Evolutionary conservation across 2,329 filamentous ascomycete species (phyloP), one percentile per base, ranked within the genome.

Genomic region (Trichoderma brevicompactum): DNA sequence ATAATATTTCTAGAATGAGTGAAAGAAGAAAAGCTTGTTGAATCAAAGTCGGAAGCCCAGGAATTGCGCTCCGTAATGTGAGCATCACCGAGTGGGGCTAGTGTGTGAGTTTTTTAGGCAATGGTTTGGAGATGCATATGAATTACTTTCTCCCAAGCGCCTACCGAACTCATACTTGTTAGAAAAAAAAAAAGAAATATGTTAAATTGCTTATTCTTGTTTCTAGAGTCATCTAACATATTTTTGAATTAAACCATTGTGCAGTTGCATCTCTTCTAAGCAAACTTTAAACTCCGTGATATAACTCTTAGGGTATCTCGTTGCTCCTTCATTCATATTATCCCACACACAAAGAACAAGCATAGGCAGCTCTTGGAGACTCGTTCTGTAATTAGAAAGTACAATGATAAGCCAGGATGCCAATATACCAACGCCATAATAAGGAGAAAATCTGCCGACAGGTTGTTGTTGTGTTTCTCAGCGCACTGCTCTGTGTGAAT

Each of bases 241-340:
- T 7, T 17, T 17, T 52, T 36, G 7, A 13, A n/a, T 19, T 28
- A n/a, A 54, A 38, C 17, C 13, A 1, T 28, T 43, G 2, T 6
- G 40, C 38, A 23, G 6, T 23, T 13, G 38, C 40, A 17, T 34
- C 28, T 54, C 6, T 59, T 54, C 17, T 44, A 54, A n/a, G 32
- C 49, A 23, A 38, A 7, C 28, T 46, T 53, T 52, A n/a, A 41
- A 52, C 36, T 61, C 56, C 48, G 48, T 13, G n/a, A 36, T 43
- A 52, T 48, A 38, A 49, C 46, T 56, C 58, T 56, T 44, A 58
- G 65, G 69, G 69, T 70, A 70, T 70, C 68, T 70, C 65, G 32
- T 49, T 65, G 64, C 34, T 65, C 38, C 48, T 41, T 65, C 59
- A 48, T 46, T 36, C 17, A 65, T 61, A 40, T 49, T 49, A 41